These are phyloP conservation scores for Cornus kousa DNA, from an alignment of 148 eudicot genomes.

Conservation along the genomic window DNA sequence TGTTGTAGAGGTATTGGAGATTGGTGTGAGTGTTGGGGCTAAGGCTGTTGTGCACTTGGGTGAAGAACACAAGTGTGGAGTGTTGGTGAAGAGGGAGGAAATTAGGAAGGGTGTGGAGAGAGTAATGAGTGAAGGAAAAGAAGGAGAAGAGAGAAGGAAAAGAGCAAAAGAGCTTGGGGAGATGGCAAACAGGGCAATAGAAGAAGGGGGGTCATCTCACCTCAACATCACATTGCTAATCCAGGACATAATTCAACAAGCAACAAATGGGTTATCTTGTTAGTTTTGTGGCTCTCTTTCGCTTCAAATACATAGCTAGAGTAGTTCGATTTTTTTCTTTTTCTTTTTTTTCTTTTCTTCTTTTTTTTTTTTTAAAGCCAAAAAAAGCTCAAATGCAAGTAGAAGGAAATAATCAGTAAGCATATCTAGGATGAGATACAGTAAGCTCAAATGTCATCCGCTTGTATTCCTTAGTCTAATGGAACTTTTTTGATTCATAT, in stretches of 20 bases:
- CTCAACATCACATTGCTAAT: slow-evolving; percentile 21
- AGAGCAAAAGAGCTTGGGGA: slow-evolving; percentile 26
- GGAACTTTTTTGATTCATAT: too few species aligned
- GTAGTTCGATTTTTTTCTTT: too few species aligned
- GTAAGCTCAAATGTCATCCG: too few species aligned
- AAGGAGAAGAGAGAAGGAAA: slow-evolving; percentile 24
- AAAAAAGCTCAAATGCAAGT: too few species aligned
- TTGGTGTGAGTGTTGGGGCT: slow-evolving; percentile 31
- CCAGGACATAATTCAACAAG: slow-evolving; percentile 24
- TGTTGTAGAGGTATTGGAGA: slow-evolving; percentile 26
- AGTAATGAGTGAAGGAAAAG: slow-evolving; percentile 34
- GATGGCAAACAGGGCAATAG: slow-evolving; percentile 31
- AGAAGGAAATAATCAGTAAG: too few species aligned
- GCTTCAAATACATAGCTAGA: too few species aligned
- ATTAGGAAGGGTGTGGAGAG: slow-evolving; percentile 23
- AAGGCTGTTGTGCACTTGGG: slow-evolving; percentile 17
- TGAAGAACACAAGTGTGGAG: slow-evolving; percentile 26
- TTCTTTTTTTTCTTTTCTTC: too few species aligned
- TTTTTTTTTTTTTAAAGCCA: too few species aligned
- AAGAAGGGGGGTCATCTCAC: slow-evolving; percentile 38
- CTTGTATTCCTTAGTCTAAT: too few species aligned
- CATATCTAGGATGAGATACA: too few species aligned
- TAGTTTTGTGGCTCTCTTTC: too few species aligned
- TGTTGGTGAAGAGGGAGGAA: slow-evolving; percentile 26
- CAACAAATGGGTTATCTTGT: too few species aligned